phyloP scores from a whole-genome alignment of 768 basidiomycete genomes.

The Guyanaporus albipodus region DNA sequence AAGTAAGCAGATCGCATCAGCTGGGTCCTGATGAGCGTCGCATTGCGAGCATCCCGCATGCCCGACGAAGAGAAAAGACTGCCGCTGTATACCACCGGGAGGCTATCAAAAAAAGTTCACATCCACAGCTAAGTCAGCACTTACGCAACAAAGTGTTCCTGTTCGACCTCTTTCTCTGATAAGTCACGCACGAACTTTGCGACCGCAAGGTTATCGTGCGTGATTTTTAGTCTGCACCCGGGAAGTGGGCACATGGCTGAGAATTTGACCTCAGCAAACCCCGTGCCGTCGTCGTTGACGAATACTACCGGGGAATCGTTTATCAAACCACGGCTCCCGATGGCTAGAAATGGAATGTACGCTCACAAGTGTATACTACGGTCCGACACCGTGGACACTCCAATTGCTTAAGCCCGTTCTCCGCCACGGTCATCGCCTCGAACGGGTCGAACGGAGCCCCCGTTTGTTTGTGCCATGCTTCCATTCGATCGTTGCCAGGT shows the following conservation, averaged over 20 bases:
- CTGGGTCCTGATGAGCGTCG: slow-evolving; percentile 27
- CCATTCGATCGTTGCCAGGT: slow-evolving; percentile 13
- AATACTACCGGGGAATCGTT: slow-evolving; percentile 34
- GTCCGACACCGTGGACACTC: slow-evolving; percentile 36
- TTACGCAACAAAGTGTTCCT: slow-evolving; percentile 34
- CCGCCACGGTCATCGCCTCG: slow-evolving; percentile 27
- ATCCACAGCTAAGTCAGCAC: slow-evolving; percentile 11
- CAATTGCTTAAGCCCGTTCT: slow-evolving; percentile 24
- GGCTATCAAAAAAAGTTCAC: not conserved
- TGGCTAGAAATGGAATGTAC: not conserved
- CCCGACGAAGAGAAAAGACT: slow-evolving; percentile 32
- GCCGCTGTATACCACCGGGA: slow-evolving; percentile 27
- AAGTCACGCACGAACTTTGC: slow-evolving; percentile 43
- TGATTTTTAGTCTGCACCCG: slow-evolving; percentile 39
- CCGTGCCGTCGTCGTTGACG: slow-evolving; percentile 37
- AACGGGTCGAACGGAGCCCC: slow-evolving; percentile 34
- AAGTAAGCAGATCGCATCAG: slow-evolving; percentile 22
- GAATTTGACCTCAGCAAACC: slow-evolving; percentile 47
- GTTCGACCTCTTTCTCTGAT: slow-evolving; percentile 17
- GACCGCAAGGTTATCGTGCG: slow-evolving; percentile 38
- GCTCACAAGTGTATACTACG: slow-evolving; percentile 31
- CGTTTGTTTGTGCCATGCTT: slow-evolving; percentile 24
- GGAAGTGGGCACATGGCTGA: slow-evolving; percentile 33
- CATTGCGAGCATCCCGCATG: slow-evolving; percentile 25
- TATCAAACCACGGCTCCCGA: not conserved